Percentiles rank a stretch among this genome's conserved stretches.
phyloP scores from a whole-genome alignment of 345 rosid genomes.

The Toxicodendron radicans region DNA sequence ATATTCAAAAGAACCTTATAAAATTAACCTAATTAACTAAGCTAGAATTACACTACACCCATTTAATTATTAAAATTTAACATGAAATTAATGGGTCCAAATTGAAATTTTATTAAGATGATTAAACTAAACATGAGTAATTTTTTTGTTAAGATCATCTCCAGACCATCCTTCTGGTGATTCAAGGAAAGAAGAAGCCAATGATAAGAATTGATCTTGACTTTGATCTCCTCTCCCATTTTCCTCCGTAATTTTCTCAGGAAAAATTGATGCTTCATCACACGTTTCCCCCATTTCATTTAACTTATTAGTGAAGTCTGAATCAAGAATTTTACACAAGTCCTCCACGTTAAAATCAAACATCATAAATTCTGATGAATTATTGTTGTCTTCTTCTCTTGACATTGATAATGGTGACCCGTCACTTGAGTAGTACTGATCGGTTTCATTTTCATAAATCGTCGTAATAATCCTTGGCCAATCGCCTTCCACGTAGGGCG shows the following conservation, averaged over 20 bases:
- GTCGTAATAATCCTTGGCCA: not conserved
- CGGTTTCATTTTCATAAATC: no score
- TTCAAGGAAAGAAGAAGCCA: conserved; percentile 26
- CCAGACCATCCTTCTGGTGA: conserved; percentile 24
- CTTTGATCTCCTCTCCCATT: not conserved
- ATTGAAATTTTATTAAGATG: not conserved
- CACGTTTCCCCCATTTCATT: not conserved
- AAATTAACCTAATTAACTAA: no score
- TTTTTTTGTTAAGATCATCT: not conserved
- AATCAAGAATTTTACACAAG: conserved; percentile 29
- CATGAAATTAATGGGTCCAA: no score
- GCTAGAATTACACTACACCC: no score
- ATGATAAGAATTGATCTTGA: conserved; percentile 10
- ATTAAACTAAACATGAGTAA: not conserved
- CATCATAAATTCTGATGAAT: conserved; percentile 8
- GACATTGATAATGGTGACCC: conserved; percentile 11
- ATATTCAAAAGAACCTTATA: no score
- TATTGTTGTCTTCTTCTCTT: not conserved
- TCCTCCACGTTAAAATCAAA: conserved; percentile 34
- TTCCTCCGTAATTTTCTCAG: not conserved
- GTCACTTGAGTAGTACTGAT: conserved; percentile 1
- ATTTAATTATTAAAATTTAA: no score
- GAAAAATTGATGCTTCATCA: not conserved
- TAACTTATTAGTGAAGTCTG: conserved; percentile 10
- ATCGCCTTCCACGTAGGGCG: not conserved